A percentile compares a stretch with the other conserved stretches of the same genome.
These are phyloP conservation scores for Brassica incana DNA, from an alignment of 345 rosid genomes.

Conservation along the genomic window DNA sequence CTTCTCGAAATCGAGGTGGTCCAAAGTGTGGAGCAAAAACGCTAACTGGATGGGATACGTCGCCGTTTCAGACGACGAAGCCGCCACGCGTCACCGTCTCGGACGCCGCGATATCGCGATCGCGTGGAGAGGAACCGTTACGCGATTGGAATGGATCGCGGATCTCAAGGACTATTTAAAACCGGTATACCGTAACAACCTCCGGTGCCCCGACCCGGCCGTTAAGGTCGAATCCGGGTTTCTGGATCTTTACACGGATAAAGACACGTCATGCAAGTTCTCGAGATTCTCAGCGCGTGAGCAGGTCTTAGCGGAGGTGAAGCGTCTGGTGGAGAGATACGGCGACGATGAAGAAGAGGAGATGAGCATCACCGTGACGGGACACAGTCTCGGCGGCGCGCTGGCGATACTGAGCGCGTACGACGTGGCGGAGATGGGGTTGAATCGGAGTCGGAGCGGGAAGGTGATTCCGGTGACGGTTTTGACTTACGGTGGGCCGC, in stretches of 20 bases:
- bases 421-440: slow-evolving; percentile 65
- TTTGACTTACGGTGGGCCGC: slow-evolving; percentile 66
- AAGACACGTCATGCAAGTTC: slow-evolving; percentile 57
- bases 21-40: slow-evolving; percentile 76
- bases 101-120: slow-evolving; percentile 76
- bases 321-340: slow-evolving; percentile 48
- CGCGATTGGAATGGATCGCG: slow-evolving; percentile 71
- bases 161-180: slow-evolving; percentile 76
- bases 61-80: slow-evolving; percentile 66
- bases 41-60: slow-evolving; percentile 93
- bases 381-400: slow-evolving; percentile 86
- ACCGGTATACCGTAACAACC: slow-evolving; percentile 45
- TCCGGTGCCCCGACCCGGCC: slow-evolving; percentile 66
- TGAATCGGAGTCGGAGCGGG: slow-evolving; percentile 44
- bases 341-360: slow-evolving; percentile 47
- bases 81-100: slow-evolving; percentile 38
- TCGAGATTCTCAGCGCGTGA: slow-evolving; percentile 73
- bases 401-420: slow-evolving; percentile 74
- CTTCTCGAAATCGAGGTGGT: slow-evolving; percentile 82
- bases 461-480: slow-evolving; percentile 54
- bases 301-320: slow-evolving; percentile 63
- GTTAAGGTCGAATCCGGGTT: slow-evolving; percentile 87
- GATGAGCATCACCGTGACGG: slow-evolving; percentile 72
- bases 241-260: slow-evolving; percentile 72
- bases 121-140: slow-evolving; percentile 86